phyloP scores from a whole-genome alignment of 2,329 filamentous ascomycete genomes.

The Monilinia polystroma region DNA sequence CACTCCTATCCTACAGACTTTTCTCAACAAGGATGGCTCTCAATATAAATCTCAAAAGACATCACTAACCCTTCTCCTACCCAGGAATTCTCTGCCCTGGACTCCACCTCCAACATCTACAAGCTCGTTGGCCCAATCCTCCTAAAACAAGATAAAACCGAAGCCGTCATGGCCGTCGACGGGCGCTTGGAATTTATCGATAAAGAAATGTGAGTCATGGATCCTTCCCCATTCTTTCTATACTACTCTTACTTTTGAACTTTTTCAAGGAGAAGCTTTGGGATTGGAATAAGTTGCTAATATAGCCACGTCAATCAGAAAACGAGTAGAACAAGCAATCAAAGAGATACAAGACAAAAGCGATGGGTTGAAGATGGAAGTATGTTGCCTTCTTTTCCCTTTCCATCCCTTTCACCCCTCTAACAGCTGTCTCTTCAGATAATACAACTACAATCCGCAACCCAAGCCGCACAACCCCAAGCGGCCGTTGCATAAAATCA shows the following conservation, averaged over 20 bases:
- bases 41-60: conserved; percentile 18
- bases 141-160: conserved; percentile 88
- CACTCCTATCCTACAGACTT: background rate
- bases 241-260: background rate
- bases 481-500: background rate
- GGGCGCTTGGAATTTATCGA: conserved; percentile 88
- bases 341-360: conserved; percentile 61
- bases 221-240: background rate
- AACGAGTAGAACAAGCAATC: conserved; percentile 66
- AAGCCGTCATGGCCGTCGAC: conserved; percentile 88
- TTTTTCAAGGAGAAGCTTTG: background rate
- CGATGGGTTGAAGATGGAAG: conserved; percentile 64
- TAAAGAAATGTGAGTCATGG: conserved; percentile 75
- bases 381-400: conserved; percentile 41
- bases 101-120: conserved; percentile 86
- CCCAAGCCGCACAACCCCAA: conserved; percentile 13
- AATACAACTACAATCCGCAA: conserved; percentile 22
- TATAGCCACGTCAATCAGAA: conserved; percentile 44
- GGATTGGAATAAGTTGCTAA: background rate
- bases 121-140: conserved; percentile 92
- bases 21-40: conserved; percentile 18
- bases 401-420: background rate
- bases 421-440: conserved; percentile 14
- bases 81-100: conserved; percentile 78
- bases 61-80: background rate